phyloP scores from a whole-genome alignment of 164 flowering plant genomes.

The Pachysandra terminalis region DNA sequence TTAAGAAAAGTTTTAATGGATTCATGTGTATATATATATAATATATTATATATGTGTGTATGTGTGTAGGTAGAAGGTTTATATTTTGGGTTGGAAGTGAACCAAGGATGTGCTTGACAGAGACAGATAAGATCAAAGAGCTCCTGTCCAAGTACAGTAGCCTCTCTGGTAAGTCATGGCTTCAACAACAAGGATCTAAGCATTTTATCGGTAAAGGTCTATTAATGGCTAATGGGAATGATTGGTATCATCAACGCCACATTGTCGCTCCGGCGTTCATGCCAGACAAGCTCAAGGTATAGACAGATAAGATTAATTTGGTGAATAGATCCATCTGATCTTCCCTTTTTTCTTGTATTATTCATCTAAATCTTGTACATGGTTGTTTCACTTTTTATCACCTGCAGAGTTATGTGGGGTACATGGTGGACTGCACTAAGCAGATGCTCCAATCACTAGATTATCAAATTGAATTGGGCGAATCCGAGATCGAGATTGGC shows the following conservation, averaged over 20 bases:
- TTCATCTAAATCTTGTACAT: not conserved
- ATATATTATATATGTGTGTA: too few species aligned
- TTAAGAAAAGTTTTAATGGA: constrained; percentile 80
- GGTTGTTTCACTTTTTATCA: too few species aligned
- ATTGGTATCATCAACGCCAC: constrained; percentile 90
- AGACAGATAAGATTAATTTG: not conserved
- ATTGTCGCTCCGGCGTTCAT: too few species aligned
- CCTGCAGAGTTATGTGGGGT: constrained; percentile 44
- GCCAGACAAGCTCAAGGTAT: constrained; percentile 90
- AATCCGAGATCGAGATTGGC: constrained; percentile 71
- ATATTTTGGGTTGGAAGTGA: too few species aligned
- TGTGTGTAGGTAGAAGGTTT: too few species aligned
- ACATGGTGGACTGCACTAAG: constrained; percentile 84
- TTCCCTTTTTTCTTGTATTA: not conserved
- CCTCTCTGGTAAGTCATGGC: constrained; percentile 79
- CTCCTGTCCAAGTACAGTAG: constrained; percentile 57
- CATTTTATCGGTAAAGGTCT: too few species aligned
- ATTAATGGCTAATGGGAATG: constrained; percentile 87
- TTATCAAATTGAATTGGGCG: constrained; percentile 40
- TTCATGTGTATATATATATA: constrained; percentile 77
- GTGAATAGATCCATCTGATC: too few species aligned
- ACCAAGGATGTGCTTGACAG: too few species aligned
- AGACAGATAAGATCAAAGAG: constrained; percentile 67
- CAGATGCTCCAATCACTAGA: too few species aligned
- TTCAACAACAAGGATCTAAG: constrained; percentile 75